Percentiles rank a stretch among this genome's conserved stretches.
Evolutionary conservation across 306 rosid species (phyloP).

Genomic region (Vigna nakashimae): DNA sequence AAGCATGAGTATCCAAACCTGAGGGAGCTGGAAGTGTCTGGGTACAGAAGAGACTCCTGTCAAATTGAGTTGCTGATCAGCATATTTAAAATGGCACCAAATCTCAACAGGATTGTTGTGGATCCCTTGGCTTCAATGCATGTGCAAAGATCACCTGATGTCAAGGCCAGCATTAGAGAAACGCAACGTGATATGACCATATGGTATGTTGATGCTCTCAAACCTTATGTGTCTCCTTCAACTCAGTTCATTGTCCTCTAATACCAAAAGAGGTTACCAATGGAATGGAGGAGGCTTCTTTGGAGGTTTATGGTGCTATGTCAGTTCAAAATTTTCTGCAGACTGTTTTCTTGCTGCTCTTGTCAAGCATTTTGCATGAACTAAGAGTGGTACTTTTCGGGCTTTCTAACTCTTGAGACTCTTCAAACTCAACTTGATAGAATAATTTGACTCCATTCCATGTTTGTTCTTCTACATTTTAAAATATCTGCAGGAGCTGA

Average conservation of each 20-base stretch:
- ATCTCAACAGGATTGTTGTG: conserved; percentile 16
- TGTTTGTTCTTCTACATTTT: background rate
- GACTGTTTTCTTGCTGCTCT: background rate
- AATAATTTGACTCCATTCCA: background rate
- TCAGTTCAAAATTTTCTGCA: background rate
- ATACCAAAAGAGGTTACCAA: background rate
- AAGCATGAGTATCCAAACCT: background rate
- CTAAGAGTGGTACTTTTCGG: background rate
- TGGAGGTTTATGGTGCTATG: background rate
- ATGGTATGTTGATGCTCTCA: conserved; percentile 19
- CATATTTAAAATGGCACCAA: conserved; percentile 5
- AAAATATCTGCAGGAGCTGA: background rate
- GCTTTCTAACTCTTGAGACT: background rate
- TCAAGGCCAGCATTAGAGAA: background rate
- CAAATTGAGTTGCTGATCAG: conserved; percentile 9
- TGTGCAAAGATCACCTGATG: background rate
- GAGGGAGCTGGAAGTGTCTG: conserved; percentile 28
- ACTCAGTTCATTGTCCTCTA: conserved; percentile 1
- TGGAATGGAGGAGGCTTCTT: conserved; percentile 8
- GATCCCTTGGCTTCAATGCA: conserved; percentile 14
- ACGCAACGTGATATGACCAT: background rate
- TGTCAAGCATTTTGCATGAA: background rate
- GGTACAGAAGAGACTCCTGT: conserved; percentile 21
- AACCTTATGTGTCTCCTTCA: conserved; percentile 4
- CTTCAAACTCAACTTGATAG: background rate